Evolutionary conservation across 1,284 basidiomycete species (phyloP).

Genomic region (Volvariella volvacea): DNA sequence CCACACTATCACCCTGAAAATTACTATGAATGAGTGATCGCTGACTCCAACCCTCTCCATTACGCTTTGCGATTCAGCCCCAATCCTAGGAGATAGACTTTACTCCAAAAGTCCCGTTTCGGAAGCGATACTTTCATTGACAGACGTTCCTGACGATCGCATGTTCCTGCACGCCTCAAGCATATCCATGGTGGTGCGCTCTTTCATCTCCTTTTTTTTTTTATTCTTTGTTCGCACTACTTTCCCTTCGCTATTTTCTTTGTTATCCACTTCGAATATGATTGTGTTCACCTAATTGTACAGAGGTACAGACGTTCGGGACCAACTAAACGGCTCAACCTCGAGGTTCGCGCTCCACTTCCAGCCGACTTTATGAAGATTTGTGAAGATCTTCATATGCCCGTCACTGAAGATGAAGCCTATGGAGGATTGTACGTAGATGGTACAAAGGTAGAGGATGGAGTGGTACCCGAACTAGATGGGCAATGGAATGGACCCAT

Average conservation of each 20-base stretch:
- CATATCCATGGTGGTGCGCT: conserved; percentile 45
- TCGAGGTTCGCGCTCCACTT: conserved; percentile 47
- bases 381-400: conserved; percentile 36
- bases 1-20: conserved; percentile 6
- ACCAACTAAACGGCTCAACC: conserved; percentile 35
- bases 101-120: conserved; percentile 31
- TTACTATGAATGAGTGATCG: neutral
- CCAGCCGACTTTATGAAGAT: conserved; percentile 42
- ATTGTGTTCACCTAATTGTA: neutral
- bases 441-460: conserved; percentile 24
- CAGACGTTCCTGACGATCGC: conserved; percentile 35
- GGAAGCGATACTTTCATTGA: conserved; percentile 21
- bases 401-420: conserved; percentile 25
- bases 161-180: conserved; percentile 57
- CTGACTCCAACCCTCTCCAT: neutral
- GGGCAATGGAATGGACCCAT: conserved; percentile 28
- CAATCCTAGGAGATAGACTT: conserved; percentile 54
- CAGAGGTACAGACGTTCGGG: conserved; percentile 44
- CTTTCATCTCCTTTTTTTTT: neutral
- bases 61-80: conserved; percentile 32
- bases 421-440: conserved; percentile 43
- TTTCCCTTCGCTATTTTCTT: too few species aligned
- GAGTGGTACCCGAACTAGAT: conserved; percentile 29
- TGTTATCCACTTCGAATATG: too few species aligned
- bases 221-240: too few species aligned